A percentile compares a stretch with the other conserved stretches of the same genome.
phyloP scores from a whole-genome alignment of 2,329 filamentous ascomycete species.

The Juglanconis juglandina region DNA sequence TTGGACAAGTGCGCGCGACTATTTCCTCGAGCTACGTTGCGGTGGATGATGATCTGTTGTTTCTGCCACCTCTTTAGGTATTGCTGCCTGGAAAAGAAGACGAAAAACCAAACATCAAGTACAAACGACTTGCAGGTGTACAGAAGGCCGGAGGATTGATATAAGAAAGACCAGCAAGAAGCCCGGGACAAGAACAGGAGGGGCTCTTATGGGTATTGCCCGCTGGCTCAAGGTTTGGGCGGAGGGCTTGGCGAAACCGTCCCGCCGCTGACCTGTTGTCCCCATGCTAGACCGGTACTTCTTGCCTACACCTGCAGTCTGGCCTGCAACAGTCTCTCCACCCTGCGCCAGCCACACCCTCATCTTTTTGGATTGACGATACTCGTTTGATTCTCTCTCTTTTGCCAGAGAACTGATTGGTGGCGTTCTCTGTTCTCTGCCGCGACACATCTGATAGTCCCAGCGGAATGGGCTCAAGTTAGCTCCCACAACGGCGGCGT shows the following conservation, averaged over 20 bases:
- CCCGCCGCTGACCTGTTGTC: not conserved
- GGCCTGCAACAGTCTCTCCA: too few species aligned
- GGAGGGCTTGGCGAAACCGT: slow-evolving; percentile 9
- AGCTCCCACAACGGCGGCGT: too few species aligned
- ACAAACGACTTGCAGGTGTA: not conserved
- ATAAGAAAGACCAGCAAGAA: not conserved
- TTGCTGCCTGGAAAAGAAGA: not conserved
- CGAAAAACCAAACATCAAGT: too few species aligned
- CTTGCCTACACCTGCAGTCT: too few species aligned
- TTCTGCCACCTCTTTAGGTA: not conserved
- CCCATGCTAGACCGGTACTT: not conserved
- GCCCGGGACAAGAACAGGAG: not conserved
- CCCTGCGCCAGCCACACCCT: too few species aligned
- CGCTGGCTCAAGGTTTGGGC: slow-evolving; percentile 6
- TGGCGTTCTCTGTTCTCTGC: too few species aligned
- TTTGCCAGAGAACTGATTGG: too few species aligned
- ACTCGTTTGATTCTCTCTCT: too few species aligned
- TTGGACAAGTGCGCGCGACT: not conserved
- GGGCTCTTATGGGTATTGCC: slow-evolving; percentile 9
- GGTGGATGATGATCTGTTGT: not conserved
- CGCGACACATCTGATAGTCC: too few species aligned
- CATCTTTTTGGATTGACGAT: too few species aligned
- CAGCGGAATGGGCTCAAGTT: too few species aligned
- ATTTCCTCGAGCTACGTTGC: not conserved
- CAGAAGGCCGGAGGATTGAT: not conserved